Evolutionary conservation across 1,284 basidiomycete species (phyloP), one percentile per base, ranked within the genome.

Genomic region (Cryptococcus sp.): DNA sequence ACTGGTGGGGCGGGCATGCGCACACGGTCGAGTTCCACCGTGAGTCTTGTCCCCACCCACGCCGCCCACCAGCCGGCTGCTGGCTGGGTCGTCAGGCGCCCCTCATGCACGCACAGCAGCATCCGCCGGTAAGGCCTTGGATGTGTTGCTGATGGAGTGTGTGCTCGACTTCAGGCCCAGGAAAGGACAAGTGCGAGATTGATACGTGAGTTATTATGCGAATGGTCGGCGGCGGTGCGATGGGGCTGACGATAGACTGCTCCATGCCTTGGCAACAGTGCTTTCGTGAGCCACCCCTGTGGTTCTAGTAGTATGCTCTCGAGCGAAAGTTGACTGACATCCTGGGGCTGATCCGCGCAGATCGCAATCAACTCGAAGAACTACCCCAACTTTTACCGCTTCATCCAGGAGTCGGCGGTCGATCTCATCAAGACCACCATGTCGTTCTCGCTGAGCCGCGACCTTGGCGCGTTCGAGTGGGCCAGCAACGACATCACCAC

Each of bases 351-450:
- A 33, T 5, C 28, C 28, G 21, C 57, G 16, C 60, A 87, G 84
- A 85, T 87, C 62, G 87, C 89, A 15, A 85, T 88, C 76, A 89
- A 90, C 68, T 83, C 85, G 0, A 80, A 79, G 45, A 88, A 87
- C 0, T 89, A 89, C 65, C 89, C 88, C 11, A 91, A 91, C 73
- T 88, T 90, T 64, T 78, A 88, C 47, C 82, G 82, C 39, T 89
- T 90, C 71, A 79, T 89, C 46, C 72, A 78, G 15, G 68, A 79
- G 38, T 79, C 83, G 64, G 67, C 77, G 3, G 80, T 88, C 36
- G 75, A 77, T 2, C 54, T 60, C 24, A 67, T 84, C 24, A 80
- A 81, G 3, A 87, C 86, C 0, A 83, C 85, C 63, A 90, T 89
- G 87, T 85, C 87, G 0, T 90, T 91, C 72, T 82, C 83, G 56